Evolutionary conservation across 495 filamentous ascomycete species (phyloP).

Genomic region (Aspergillus egyptiacus): DNA sequence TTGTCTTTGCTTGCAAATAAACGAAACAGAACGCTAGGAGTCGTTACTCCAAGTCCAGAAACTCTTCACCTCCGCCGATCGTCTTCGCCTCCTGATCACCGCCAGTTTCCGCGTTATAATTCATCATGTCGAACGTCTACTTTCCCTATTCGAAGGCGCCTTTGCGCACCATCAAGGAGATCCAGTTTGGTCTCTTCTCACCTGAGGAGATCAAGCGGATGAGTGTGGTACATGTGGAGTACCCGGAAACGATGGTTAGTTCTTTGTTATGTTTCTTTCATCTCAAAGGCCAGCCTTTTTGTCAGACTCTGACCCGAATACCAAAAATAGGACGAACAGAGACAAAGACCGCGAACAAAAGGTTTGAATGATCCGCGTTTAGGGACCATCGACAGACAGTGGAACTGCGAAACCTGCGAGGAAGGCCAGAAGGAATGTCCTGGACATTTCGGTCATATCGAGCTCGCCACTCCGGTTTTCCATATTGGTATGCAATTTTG

Average conservation of each 20-base stretch:
- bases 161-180: constrained; percentile 91
- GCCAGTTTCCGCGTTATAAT: constrained; percentile 21
- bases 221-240: constrained; percentile 88
- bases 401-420: constrained; percentile 90
- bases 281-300: neutral
- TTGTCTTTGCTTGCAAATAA: constrained; percentile 10
- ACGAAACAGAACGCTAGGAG: neutral
- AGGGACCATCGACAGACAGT: constrained; percentile 88
- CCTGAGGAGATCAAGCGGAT: constrained; percentile 97
- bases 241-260: constrained; percentile 91
- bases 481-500: constrained; percentile 57
- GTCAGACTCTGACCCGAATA: constrained; percentile 20
- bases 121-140: constrained; percentile 86
- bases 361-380: constrained; percentile 92
- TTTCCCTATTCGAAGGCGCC: constrained; percentile 92
- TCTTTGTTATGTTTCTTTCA: constrained; percentile 10
- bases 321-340: constrained; percentile 66
- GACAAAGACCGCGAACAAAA: constrained; percentile 75
- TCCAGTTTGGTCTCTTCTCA: constrained; percentile 94
- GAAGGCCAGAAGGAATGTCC: constrained; percentile 93
- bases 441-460: constrained; percentile 97
- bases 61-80: constrained; percentile 1
- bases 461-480: constrained; percentile 89
- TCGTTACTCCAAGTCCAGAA: neutral
- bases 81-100: constrained; percentile 5